Conservation (phyloP, 148 eudicot species). For the Spergularia bocconei region DNA sequence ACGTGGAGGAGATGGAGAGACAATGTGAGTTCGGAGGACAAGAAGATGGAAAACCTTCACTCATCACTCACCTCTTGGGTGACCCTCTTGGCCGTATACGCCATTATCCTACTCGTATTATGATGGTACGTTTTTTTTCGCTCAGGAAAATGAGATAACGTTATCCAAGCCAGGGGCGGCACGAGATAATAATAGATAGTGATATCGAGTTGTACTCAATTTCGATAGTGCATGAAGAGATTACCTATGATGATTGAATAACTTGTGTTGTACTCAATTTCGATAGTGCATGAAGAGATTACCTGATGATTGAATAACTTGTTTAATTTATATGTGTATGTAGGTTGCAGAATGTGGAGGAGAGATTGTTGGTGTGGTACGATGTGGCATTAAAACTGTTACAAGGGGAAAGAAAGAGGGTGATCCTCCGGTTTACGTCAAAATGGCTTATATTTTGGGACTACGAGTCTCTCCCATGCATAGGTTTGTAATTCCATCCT, state of each 20-base stretch:
- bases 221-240: not conserved
- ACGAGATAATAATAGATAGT: no score
- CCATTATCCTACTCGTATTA: constrained; percentile 40
- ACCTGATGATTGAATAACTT: not conserved
- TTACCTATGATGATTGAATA: not conserved
- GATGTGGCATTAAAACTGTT: constrained; percentile 68
- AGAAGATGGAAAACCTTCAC: constrained; percentile 44
- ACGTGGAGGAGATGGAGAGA: constrained; percentile 61
- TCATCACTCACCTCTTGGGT: constrained; percentile 71
- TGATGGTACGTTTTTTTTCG: constrained; percentile 46
- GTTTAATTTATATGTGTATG: not conserved
- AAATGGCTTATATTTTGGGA: constrained; percentile 75
- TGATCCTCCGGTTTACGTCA: constrained; percentile 45
- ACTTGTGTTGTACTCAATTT: not conserved
- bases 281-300: not conserved
- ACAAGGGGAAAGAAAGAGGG: constrained; percentile 42
- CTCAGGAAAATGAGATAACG: no score
- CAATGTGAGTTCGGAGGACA: constrained; percentile 68
- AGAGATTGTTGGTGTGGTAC: constrained; percentile 69
- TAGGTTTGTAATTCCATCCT: constrained; percentile 42
- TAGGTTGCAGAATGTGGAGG: constrained; percentile 65
- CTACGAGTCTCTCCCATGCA: constrained; percentile 69
- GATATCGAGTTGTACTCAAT: not conserved
- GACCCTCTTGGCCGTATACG: constrained; percentile 72
- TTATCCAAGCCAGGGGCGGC: no score